Evolutionary conservation across 352 stramenopile genomes (phyloP).

Genomic region (Globisporangium barbulae): DNA sequence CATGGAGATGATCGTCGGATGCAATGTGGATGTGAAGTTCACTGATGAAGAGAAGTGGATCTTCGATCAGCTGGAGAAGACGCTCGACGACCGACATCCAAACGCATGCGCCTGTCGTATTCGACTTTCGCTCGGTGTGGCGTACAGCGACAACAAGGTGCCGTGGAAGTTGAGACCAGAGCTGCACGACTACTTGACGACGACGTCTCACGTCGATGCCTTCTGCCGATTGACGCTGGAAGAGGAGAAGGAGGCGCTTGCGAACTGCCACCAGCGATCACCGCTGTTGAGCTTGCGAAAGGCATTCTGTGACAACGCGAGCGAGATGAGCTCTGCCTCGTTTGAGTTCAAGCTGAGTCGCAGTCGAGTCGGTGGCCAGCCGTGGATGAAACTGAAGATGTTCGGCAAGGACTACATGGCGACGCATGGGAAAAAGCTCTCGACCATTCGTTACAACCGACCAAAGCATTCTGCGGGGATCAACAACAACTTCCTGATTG

Average conservation of each 20-base stretch:
- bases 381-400: slow-evolving; percentile 82
- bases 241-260: slow-evolving; percentile 93
- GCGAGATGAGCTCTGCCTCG: slow-evolving; percentile 17
- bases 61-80: slow-evolving; percentile 94
- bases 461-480: slow-evolving; percentile 54
- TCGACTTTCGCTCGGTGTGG: slow-evolving; percentile 78
- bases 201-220: slow-evolving; percentile 90
- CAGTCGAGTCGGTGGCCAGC: slow-evolving; percentile 74
- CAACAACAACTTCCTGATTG: slow-evolving; percentile 64
- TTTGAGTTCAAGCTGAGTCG: slow-evolving; percentile 68
- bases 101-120: slow-evolving; percentile 96
- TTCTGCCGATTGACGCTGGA: slow-evolving; percentile 91
- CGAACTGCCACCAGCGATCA: slow-evolving; percentile 62
- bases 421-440: slow-evolving; percentile 77
- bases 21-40: slow-evolving; percentile 95
- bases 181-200: slow-evolving; percentile 87
- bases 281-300: slow-evolving; percentile 69
- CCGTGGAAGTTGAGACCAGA: slow-evolving; percentile 82
- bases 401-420: slow-evolving; percentile 73
- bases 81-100: slow-evolving; percentile 93
- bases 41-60: slow-evolving; percentile 96
- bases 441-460: slow-evolving; percentile 80
- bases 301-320: slow-evolving; percentile 53
- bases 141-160: slow-evolving; percentile 91
- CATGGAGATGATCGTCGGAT: slow-evolving; percentile 95